A percentile compares a stretch with the other conserved stretches of the same genome.
Conservation (phyloP, 2,329 filamentous ascomycete genomes). For the Aureobasidium uvarum region DNA sequence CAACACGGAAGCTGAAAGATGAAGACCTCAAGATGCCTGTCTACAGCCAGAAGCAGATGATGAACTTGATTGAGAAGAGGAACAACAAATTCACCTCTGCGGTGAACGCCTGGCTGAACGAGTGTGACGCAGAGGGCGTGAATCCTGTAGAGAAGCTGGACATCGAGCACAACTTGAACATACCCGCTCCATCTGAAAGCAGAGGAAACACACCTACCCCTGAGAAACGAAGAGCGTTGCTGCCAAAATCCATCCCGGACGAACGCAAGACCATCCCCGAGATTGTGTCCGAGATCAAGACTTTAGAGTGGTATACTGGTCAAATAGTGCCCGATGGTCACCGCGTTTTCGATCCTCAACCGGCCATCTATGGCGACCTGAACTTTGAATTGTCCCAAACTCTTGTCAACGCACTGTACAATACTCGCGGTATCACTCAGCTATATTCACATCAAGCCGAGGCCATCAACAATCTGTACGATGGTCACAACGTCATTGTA, state of each 20-base stretch:
- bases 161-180: slow-evolving; percentile 57
- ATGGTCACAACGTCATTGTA: slow-evolving; percentile 84
- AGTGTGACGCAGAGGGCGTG: slow-evolving; percentile 61
- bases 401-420: slow-evolving; percentile 94
- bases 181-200: slow-evolving; percentile 60
- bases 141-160: slow-evolving; percentile 68
- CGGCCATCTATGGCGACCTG: slow-evolving; percentile 76
- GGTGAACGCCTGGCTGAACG: slow-evolving; percentile 72
- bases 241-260: slow-evolving; percentile 72
- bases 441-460: slow-evolving; percentile 92
- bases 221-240: slow-evolving; percentile 40
- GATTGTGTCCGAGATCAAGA: slow-evolving; percentile 80
- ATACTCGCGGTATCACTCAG: slow-evolving; percentile 78
- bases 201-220: slow-evolving; percentile 45
- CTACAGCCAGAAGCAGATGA: slow-evolving; percentile 90
- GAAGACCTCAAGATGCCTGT: slow-evolving; percentile 89
- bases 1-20: slow-evolving; percentile 65
- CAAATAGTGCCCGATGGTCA: slow-evolving; percentile 95
- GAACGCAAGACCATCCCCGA: slow-evolving; percentile 78
- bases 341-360: slow-evolving; percentile 82
- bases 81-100: slow-evolving; percentile 80
- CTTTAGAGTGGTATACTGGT: slow-evolving; percentile 80
- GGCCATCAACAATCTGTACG: slow-evolving; percentile 82
- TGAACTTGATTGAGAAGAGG: slow-evolving; percentile 80
- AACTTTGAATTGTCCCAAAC: slow-evolving; percentile 84